These are phyloP conservation scores for Vitis amurensis DNA, from an alignment of 164 flowering plant genomes.

Conservation along the genomic window DNA sequence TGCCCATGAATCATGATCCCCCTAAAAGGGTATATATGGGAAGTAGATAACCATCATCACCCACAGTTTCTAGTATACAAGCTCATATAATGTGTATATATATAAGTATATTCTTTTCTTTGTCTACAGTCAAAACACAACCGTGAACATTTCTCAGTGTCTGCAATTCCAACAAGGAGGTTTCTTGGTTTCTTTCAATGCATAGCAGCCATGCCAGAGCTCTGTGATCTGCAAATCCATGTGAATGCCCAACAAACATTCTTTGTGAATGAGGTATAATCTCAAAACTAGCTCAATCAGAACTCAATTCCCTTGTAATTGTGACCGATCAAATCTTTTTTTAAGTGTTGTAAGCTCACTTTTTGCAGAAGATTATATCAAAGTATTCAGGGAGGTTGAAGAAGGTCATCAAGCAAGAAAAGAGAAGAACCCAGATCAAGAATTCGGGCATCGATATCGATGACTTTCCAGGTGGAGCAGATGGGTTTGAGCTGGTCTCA, in stretches of 20 bases:
- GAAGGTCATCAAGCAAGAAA: conserved; percentile 50
- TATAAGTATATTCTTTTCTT: background rate
- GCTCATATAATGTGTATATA: too few relatives aligned
- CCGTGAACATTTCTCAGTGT: background rate
- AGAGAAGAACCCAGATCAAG: conserved; percentile 32
- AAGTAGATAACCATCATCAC: too few relatives aligned
- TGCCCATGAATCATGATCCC: too few relatives aligned
- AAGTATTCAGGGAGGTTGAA: conserved; percentile 51
- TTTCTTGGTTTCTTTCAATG: conserved; percentile 22
- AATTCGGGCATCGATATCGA: conserved; percentile 31
- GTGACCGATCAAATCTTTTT: background rate
- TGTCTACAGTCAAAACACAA: background rate
- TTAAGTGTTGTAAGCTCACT: too few relatives aligned
- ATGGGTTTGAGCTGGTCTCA: conserved; percentile 70
- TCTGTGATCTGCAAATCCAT: conserved; percentile 54
- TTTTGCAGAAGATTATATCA: conserved; percentile 56
- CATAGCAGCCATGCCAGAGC: conserved; percentile 39
- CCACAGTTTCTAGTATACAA: too few relatives aligned
- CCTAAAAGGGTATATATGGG: too few relatives aligned
- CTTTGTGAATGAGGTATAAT: conserved; percentile 60
- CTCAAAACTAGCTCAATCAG: background rate
- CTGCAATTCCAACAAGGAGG: background rate
- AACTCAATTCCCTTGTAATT: background rate
- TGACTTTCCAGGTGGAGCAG: conserved; percentile 73
- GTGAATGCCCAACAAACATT: conserved; percentile 69